Percentiles rank a stretch among this genome's conserved stretches.
Evolutionary conservation across 2,329 filamentous ascomycete genomes (phyloP).

Genomic region (Aspergillus thermomutatus): DNA sequence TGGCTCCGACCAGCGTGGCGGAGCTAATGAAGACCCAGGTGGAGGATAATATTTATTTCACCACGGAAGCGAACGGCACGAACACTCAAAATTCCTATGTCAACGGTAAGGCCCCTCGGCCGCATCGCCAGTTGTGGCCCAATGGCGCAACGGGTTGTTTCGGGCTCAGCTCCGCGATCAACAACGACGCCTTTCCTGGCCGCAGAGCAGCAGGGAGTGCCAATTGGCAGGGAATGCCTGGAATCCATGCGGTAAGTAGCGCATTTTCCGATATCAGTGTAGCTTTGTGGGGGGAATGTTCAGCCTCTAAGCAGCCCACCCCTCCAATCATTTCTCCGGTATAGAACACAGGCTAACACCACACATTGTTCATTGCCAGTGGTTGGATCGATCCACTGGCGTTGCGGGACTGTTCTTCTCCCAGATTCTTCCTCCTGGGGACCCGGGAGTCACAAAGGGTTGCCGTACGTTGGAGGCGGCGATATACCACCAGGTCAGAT

Average conservation of each 20-base stretch:
- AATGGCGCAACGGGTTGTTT: constrained; percentile 5
- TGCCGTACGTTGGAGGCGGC: no score
- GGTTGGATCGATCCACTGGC: constrained; percentile 18
- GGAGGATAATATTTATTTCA: constrained; percentile 4
- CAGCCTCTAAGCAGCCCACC: no score
- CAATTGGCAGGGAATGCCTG: constrained; percentile 22
- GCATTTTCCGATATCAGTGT: no score
- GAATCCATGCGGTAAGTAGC: constrained; percentile 17
- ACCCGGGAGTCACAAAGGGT: constrained; percentile 7
- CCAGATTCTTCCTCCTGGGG: constrained; percentile 20
- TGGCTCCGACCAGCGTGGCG: background rate
- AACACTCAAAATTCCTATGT: background rate
- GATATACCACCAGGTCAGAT: no score
- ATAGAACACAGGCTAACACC: no score
- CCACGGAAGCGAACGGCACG: background rate
- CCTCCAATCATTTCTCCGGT: background rate
- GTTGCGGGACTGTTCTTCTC: constrained; percentile 18
- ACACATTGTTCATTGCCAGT: constrained; percentile 1
- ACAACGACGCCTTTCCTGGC: constrained; percentile 3
- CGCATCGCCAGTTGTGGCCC: background rate
- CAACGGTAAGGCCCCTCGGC: background rate
- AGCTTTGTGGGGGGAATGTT: no score
- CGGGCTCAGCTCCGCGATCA: background rate
- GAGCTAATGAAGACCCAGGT: background rate
- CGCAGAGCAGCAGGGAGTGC: constrained; percentile 9